Evolutionary conservation across 495 filamentous ascomycete species (phyloP).

Genomic region (Aspergillus indologenus): DNA sequence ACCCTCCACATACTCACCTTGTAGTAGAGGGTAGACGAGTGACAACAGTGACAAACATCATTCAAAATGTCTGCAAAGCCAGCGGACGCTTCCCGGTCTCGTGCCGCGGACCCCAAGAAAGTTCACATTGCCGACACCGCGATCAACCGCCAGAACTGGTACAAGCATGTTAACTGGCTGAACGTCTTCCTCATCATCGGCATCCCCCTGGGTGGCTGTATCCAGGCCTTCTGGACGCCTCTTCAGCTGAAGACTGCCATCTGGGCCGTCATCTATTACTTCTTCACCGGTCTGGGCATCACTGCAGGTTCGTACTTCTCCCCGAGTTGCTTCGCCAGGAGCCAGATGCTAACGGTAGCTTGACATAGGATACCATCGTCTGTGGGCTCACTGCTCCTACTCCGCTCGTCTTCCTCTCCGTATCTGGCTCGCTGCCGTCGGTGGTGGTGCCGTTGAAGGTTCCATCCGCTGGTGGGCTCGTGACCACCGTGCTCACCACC

Average conservation of each 20-base stretch:
- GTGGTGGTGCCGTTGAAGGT: constrained; percentile 83
- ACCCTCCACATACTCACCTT: background rate
- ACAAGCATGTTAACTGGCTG: constrained; percentile 95
- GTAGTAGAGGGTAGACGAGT: constrained; percentile 1
- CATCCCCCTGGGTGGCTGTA: constrained; percentile 71
- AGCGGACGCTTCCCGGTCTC: constrained; percentile 14
- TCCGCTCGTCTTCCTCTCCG: constrained; percentile 71
- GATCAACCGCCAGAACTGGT: constrained; percentile 84
- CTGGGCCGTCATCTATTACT: constrained; percentile 87
- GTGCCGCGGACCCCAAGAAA: constrained; percentile 6
- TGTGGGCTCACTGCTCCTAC: constrained; percentile 86
- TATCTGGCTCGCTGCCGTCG: constrained; percentile 78
- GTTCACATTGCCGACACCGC: constrained; percentile 54
- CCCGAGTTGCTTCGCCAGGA: background rate
- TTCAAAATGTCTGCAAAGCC: constrained; percentile 13
- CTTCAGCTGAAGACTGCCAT: constrained; percentile 69
- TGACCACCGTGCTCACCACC: constrained; percentile 87
- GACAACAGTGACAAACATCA: background rate
- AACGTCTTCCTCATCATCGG: constrained; percentile 83
- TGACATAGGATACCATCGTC: constrained; percentile 68
- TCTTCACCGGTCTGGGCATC: constrained; percentile 83
- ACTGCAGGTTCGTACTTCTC: constrained; percentile 62
- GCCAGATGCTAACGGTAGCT: background rate
- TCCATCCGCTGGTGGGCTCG: constrained; percentile 90
- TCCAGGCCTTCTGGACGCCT: constrained; percentile 80